A percentile compares a stretch with the other conserved stretches of the same genome.
Evolutionary conservation across 345 rosid genomes (phyloP).

Genomic region (Eucalyptus sideroxylon): DNA sequence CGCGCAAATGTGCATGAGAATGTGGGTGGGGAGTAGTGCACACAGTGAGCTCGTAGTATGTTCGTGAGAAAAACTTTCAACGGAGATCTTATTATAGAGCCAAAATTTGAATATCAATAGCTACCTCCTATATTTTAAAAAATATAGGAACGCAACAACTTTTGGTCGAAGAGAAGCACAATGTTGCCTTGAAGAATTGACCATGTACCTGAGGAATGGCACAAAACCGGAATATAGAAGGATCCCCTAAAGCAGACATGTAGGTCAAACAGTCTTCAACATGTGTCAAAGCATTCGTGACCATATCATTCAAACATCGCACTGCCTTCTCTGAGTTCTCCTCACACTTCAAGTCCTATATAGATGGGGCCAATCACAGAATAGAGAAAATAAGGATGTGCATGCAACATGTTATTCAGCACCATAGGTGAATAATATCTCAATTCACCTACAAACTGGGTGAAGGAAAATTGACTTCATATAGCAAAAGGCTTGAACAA

Average conservation of each 20-base stretch:
- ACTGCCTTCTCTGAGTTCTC: constrained; percentile 78
- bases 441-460: background rate
- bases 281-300: constrained; percentile 73
- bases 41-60: background rate
- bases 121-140: background rate
- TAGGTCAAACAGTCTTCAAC: constrained; percentile 71
- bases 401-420: background rate
- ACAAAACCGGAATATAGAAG: constrained; percentile 77
- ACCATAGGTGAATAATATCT: background rate
- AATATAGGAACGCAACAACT: background rate
- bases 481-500: background rate
- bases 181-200: background rate
- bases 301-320: constrained; percentile 91
- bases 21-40: background rate
- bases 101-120: background rate
- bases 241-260: constrained; percentile 55
- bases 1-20: background rate
- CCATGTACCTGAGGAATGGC: constrained; percentile 76
- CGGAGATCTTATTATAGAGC: background rate
- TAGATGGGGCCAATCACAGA: background rate
- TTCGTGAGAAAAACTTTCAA: background rate
- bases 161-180: background rate
- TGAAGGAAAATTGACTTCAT: background rate
- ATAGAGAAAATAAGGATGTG: background rate
- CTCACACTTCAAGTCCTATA: constrained; percentile 78